phyloP scores from a whole-genome alignment of 352 stramenopile genomes.

The Globisporangium uncinulatum region DNA sequence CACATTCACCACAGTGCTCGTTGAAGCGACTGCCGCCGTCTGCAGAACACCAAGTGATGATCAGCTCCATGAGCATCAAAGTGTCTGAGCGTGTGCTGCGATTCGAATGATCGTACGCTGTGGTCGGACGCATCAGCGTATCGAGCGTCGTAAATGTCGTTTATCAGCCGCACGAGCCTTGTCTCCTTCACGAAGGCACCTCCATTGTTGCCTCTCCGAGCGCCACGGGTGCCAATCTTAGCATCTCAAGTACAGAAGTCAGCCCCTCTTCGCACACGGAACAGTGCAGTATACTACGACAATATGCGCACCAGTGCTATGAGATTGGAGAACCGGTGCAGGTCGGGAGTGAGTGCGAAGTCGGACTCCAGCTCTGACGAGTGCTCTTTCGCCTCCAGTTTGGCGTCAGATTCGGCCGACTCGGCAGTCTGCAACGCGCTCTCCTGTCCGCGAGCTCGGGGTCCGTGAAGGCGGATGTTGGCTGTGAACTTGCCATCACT shows the following conservation, averaged over 20 bases:
- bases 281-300: not conserved
- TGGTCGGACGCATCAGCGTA: constrained; percentile 24
- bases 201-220: not conserved
- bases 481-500: constrained; percentile 53
- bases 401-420: not conserved
- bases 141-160: constrained; percentile 66
- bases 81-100: not conserved
- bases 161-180: constrained; percentile 45
- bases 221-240: not conserved
- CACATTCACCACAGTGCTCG: constrained; percentile 6
- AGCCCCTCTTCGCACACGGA: not conserved
- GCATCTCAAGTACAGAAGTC: not conserved
- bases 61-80: not conserved
- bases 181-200: constrained; percentile 37
- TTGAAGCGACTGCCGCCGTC: not conserved
- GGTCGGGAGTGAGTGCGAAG: not conserved
- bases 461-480: constrained; percentile 34
- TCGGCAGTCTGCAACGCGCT: not conserved
- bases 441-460: not conserved
- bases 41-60: not conserved
- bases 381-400: not conserved
- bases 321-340: constrained; percentile 30
- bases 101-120: constrained; percentile 10
- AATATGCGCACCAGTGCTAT: constrained; percentile 23
- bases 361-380: not conserved